These are phyloP conservation scores for Aspergillus nidulans DNA, from an alignment of 495 filamentous ascomycete species.

Conservation along the genomic window DNA sequence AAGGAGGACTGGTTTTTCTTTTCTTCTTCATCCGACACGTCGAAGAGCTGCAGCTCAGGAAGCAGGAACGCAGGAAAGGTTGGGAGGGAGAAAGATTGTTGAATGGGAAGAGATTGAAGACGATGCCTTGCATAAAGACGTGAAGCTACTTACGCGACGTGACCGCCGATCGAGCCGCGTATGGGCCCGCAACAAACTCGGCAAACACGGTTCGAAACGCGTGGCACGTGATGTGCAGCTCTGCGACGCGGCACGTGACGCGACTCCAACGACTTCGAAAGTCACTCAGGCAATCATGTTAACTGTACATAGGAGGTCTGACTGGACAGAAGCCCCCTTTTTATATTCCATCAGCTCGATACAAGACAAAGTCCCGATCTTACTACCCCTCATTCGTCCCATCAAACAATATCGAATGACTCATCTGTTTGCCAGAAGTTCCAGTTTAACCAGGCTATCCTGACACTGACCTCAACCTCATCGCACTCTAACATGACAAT, in stretches of 20 bases:
- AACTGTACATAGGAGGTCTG: neutral
- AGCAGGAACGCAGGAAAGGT: slow-evolving; percentile 21
- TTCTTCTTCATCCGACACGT: slow-evolving; percentile 10
- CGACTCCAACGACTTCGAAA: neutral
- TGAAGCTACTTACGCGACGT: slow-evolving; percentile 29
- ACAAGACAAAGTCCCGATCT: neutral
- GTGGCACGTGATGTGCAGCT: slow-evolving; percentile 17
- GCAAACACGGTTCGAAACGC: slow-evolving; percentile 21
- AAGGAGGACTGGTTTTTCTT: slow-evolving; percentile 5
- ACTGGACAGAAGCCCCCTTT: neutral
- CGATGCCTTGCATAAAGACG: slow-evolving; percentile 38
- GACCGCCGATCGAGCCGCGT: slow-evolving; percentile 35
- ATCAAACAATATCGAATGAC: neutral
- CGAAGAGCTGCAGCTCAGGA: slow-evolving; percentile 1
- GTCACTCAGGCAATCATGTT: neutral
- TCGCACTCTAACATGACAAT: neutral
- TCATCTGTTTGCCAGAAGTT: slow-evolving; percentile 2
- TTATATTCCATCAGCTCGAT: slow-evolving; percentile 5
- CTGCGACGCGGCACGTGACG: slow-evolving; percentile 22
- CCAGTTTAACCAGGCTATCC: neutral
- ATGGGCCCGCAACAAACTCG: slow-evolving; percentile 40
- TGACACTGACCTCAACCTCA: neutral
- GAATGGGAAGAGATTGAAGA: slow-evolving; percentile 16
- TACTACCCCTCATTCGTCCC: slow-evolving; percentile 1
- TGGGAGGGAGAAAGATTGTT: slow-evolving; percentile 5